Base-by-base conservation (phyloP, 2,329 filamentous ascomycete genomes). In the Achaetomium macrosporum region DNA sequence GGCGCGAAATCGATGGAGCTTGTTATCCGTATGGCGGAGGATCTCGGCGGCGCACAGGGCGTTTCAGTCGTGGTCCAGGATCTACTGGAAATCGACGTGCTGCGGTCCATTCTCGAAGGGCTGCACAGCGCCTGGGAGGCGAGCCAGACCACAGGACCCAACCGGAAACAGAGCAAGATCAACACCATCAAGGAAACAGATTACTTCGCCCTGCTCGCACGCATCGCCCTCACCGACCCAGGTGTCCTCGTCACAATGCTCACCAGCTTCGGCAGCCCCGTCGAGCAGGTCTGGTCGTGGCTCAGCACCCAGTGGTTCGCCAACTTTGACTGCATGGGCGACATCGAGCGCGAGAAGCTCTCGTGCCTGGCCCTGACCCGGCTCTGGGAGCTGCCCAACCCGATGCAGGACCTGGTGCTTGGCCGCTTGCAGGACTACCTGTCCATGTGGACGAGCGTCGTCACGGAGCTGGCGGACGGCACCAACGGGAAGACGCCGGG, bases 131-230 rank as follows among this genome's bases (percentile, higher is more conserved):
- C 84, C 2, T 84, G 82, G 77, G 80, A 87, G 63, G 84, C 88
- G 2, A 85, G 88, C 61, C 85, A 95, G 66, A 89, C 87, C 0
- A 88, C 87, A 0, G 92, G 93, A 0, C 91, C 92, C 0, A 87
- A 88, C 63, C 79, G 79, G 25, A 87, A 79, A 59, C 76, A 81
- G 17, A 79, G 84, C 39, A 80, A 82, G 30, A 79, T 96, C 33
- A 85, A 86, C 61, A 82, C 84, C 12, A 78, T 90, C 11, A 84
- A 88, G 1, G 84, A 96, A 64, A 87, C 87, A 0, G 88, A 96
- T 65, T 96, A 95, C 67, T 87, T 95, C 64, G 81, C 83, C 5
- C 83, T 97, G 2, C 76, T 99, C 2, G 85, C 89, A 2, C 85
- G 91, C 1, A 78, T 97, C 15, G 81, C 85, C 0, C 72, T 95